Evolutionary conservation across 495 filamentous ascomycete species (phyloP), one percentile per base, ranked within the genome.

Genomic region (Penicillium odoratum): DNA sequence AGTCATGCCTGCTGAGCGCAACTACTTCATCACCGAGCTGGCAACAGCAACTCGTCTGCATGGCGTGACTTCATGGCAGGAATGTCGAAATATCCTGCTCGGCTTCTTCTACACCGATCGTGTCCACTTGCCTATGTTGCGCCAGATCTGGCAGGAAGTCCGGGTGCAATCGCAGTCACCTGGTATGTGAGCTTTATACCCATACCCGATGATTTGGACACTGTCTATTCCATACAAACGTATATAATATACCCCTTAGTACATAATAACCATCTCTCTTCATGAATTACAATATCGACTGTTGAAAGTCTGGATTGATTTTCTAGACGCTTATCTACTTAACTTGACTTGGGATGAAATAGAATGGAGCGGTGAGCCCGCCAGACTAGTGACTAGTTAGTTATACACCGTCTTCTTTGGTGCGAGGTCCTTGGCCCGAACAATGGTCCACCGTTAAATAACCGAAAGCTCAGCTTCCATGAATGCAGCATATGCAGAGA

Each of bases 81-180:
- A 74, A 49, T 67, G 70, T 21, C 70, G 75, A 0, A 48, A 61
- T 15, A 59, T 76, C 4, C 62, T 79, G 26, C 47, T 70, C 18
- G 66, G 73, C 11, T 78, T 71, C 56, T 78, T 77, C 58, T 78
- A 77, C 58, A 67, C 69, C 44, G 76, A 79, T 54, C 73, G 75
- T 38, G 61, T 65, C 45, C 74, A 78, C 57, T 59, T 71, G 25
- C 53, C 53, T 15, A 68, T 71, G 54, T 48, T 75, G 26, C 64
- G 69, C 29, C 67, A 65, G 34, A 55, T 79, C 28, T 79, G 76
- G 74, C 69, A 71, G 48, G 75, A 78, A 56, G 60, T 74, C 31
- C 62, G 69, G 51, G 34, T 66, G 56, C 61, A 61, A 9, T 11
- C 6, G 42, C 51, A 66, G 7, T 33, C 34, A n/a, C 31, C 59